Conservation (phyloP, 2,329 filamentous ascomycete genomes). For the Coniochaeta ligniaria region DNA sequence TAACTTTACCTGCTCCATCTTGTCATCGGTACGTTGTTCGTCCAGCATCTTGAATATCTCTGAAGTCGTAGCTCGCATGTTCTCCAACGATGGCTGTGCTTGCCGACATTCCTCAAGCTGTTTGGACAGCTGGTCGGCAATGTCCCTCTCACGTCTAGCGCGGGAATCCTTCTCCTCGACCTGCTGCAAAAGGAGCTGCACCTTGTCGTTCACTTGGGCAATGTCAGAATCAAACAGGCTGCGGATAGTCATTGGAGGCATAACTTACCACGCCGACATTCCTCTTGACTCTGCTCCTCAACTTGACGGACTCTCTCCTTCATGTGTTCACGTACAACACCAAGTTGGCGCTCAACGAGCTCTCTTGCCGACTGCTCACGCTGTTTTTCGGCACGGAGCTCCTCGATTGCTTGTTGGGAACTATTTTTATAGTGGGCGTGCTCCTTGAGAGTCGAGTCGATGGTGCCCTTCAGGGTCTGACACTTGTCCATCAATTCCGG, state of each 20-base stretch:
- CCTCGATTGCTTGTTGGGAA: slow-evolving; percentile 23
- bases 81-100: background rate
- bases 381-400: slow-evolving; percentile 24
- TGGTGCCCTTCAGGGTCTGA: slow-evolving; percentile 23
- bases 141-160: background rate
- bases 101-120: background rate
- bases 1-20: background rate
- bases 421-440: slow-evolving; percentile 24
- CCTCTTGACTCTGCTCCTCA: slow-evolving; percentile 11
- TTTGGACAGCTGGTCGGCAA: background rate
- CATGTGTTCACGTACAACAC: slow-evolving; percentile 23
- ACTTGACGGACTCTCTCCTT: slow-evolving; percentile 13
- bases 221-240: slow-evolving; percentile 3
- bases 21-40: background rate
- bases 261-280: slow-evolving; percentile 11
- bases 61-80: background rate
- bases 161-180: background rate
- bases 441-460: slow-evolving; percentile 39
- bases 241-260: background rate
- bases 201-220: slow-evolving; percentile 9
- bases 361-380: slow-evolving; percentile 14
- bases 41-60: background rate
- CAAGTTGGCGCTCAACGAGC: slow-evolving; percentile 21
- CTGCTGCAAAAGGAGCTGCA: background rate
- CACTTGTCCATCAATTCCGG: slow-evolving; percentile 26